These are phyloP conservation scores for Papiliotrema fonsecae DNA, from an alignment of 1,284 basidiomycete genomes.

Conservation along the genomic window DNA sequence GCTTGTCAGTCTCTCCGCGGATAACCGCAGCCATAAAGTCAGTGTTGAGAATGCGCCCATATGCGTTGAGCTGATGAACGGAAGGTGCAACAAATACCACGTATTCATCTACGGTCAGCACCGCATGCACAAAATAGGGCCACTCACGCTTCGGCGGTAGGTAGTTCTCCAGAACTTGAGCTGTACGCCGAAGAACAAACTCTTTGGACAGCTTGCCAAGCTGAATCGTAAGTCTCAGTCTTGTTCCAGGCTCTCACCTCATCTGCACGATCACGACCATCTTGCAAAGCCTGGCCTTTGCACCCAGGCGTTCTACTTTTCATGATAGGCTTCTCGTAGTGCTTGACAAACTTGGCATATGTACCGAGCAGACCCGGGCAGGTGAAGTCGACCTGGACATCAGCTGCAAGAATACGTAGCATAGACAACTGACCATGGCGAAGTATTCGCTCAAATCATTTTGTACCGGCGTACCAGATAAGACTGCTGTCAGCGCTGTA, in stretches of 20 bases:
- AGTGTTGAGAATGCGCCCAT: conserved; percentile 66
- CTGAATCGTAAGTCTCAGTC: conserved; percentile 46
- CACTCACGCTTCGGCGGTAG: conserved; percentile 82
- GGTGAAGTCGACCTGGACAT: conserved; percentile 75
- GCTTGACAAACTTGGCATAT: conserved; percentile 66
- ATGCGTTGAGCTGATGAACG: conserved; percentile 71
- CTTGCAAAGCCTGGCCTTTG: conserved; percentile 62
- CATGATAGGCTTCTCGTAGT: conserved; percentile 86
- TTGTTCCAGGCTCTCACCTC: conserved; percentile 54
- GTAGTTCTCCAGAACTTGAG: conserved; percentile 72
- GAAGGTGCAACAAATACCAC: conserved; percentile 87
- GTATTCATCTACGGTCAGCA: conserved; percentile 70
- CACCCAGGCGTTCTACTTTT: conserved; percentile 77
- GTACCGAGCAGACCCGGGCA: conserved; percentile 76
- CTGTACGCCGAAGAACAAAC: conserved; percentile 85
- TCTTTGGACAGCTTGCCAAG: conserved; percentile 71
- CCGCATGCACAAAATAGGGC: conserved; percentile 1
- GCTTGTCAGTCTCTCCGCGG: conserved; percentile 66
- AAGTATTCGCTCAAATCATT: conserved; percentile 95
- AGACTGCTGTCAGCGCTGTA: conserved; percentile 52
- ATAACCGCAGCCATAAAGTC: conserved; percentile 58
- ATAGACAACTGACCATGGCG: conserved; percentile 66
- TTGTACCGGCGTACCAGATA: conserved; percentile 96
- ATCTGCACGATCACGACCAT: conserved; percentile 66
- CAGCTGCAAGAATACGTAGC: background rate